Percentiles rank a stretch among this genome's conserved stretches.
Evolutionary conservation across 2,329 filamentous ascomycete species (phyloP).

Genomic region (Colletotrichum theobromicola): DNA sequence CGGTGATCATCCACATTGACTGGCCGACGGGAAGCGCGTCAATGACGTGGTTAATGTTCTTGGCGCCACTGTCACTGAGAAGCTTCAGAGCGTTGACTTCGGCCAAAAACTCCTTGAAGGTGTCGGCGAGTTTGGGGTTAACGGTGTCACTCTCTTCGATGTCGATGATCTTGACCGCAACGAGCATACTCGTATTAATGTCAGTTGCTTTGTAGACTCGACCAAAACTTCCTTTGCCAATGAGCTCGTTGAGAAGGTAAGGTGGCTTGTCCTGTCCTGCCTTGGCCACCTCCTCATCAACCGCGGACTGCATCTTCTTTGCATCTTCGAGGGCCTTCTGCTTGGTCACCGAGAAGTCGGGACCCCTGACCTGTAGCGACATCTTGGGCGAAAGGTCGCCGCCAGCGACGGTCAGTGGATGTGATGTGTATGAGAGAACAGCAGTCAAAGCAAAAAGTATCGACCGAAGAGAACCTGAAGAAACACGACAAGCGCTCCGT

Average conservation of each 20-base stretch:
- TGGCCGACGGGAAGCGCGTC: constrained; percentile 79
- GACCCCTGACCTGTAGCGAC: constrained; percentile 47
- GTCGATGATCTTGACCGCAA: constrained; percentile 84
- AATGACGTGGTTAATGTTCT: constrained; percentile 82
- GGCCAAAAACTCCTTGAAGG: constrained; percentile 73
- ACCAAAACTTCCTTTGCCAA: constrained; percentile 77
- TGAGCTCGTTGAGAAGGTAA: constrained; percentile 74
- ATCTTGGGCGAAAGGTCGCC: constrained; percentile 28
- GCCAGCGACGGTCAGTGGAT: background rate
- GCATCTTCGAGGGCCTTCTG: constrained; percentile 72
- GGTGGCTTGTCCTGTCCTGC: constrained; percentile 65
- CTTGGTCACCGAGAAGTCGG: constrained; percentile 53
- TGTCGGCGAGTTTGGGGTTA: constrained; percentile 69
- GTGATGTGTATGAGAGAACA: background rate
- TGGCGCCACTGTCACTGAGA: constrained; percentile 74
- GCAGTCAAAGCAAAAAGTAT: background rate
- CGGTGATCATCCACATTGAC: constrained; percentile 87
- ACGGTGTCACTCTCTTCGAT: constrained; percentile 78
- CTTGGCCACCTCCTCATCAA: constrained; percentile 66
- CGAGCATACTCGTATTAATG: constrained; percentile 54
- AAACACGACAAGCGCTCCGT: background rate
- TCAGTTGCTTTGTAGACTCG: constrained; percentile 72
- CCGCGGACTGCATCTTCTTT: constrained; percentile 69
- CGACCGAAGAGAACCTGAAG: background rate
- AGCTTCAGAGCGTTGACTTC: constrained; percentile 74